Base-by-base conservation (phyloP, 306 rosid genomes). In the Dryas drummondii region DNA sequence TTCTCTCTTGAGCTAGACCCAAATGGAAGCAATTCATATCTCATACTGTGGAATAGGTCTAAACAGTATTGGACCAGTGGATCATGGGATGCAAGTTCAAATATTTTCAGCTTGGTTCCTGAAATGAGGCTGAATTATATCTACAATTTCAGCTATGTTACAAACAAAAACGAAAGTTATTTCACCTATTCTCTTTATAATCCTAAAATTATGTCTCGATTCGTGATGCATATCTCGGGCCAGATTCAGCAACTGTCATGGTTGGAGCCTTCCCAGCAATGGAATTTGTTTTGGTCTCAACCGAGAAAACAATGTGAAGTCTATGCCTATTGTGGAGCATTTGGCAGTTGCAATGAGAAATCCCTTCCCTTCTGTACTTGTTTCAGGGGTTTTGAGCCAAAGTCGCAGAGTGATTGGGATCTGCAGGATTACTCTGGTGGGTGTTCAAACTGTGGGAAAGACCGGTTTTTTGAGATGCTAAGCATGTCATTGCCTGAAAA, bases 361-460 rank as follows among this genome's bases (percentile, higher is more conserved):
- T 57, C 66, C 12, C 0, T 46, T 2, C 76, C 85, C 2, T 17
- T 76, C 26, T 84, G 84, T 67, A 48, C 4, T 32, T 84, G 85
- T 56, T 65, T 75, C 68, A 4, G 1, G 0, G 86, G 83, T 37
- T 84, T 84, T 3, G 46, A 61, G 55, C 77, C 74, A 4, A 78
- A 72, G 15, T 53, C 54, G 1, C 10, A 4, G 17, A 44, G 9
- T 5, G 63, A 68, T 37, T 81, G 83, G 88, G 22, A 61, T 67
- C 47, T 71, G 51, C 4, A 1, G 48, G 82, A 42, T 10, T 72
- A n/a, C n/a, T n/a, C n/a, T n/a, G n/a, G 76, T 4, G 96, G 97
- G n/a, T 92, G 97, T 81, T 2, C 0, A 69, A n/a, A n/a, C n/a
- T n/a, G n/a, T n/a, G n/a, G n/a, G n/a, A 0, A 19, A 57, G 86